Conservation (phyloP, 169 alveolate species). For the Plasmodium gonderi region DNA sequence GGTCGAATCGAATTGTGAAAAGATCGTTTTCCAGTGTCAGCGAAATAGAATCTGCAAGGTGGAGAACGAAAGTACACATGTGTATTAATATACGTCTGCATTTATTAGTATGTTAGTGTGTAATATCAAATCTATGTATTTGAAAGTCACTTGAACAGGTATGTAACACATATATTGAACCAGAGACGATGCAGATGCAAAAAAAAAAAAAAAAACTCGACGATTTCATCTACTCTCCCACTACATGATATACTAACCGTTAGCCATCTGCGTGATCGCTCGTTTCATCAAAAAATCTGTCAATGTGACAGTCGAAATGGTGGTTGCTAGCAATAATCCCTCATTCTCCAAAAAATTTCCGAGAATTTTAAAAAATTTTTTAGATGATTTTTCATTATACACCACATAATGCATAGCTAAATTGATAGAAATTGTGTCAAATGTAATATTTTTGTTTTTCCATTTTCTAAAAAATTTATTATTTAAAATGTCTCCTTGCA, state of each 20-base stretch:
- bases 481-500: conserved; percentile 74
- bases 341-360: conserved; percentile 65
- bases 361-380: conserved; percentile 87
- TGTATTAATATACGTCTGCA: no score
- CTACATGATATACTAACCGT: neutral
- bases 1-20: conserved; percentile 62
- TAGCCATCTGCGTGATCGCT: conserved; percentile 4
- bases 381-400: conserved; percentile 88
- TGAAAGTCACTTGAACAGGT: no score
- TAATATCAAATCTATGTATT: no score
- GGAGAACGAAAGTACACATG: neutral
- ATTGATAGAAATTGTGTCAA: conserved; percentile 89
- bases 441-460: conserved; percentile 73
- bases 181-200: no score
- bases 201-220: no score
- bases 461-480: conserved; percentile 69
- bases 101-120: no score
- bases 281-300: conserved; percentile 65
- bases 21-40: conserved; percentile 46
- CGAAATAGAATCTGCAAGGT: conserved; percentile 20
- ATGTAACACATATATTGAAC: no score
- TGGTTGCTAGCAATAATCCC: conserved; percentile 48
- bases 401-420: conserved; percentile 94
- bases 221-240: neutral
- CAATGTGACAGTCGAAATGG: conserved; percentile 60